Evolutionary conservation across 352 stramenopile species (phyloP).

Genomic region (Thalassiosira mediterranea): DNA sequence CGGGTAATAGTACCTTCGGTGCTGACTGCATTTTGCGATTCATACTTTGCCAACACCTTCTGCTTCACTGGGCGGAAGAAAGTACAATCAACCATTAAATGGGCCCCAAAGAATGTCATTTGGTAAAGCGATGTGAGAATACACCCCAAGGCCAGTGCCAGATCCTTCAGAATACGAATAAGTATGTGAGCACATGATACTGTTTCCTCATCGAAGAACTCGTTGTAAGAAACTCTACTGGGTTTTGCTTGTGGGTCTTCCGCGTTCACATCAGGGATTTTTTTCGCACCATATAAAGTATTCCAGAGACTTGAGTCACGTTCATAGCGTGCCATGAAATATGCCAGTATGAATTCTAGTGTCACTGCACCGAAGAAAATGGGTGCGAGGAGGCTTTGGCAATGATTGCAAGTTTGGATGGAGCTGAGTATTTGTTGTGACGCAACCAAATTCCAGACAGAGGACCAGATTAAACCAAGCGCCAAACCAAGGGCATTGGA

Average conservation of each 20-base stretch:
- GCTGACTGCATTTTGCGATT: neutral
- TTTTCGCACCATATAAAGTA: neutral
- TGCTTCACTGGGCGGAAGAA: neutral
- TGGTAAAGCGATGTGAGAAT: neutral
- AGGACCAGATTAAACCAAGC: neutral
- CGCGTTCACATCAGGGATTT: neutral
- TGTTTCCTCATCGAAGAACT: neutral
- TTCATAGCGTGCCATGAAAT: neutral
- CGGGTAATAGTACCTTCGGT: neutral
- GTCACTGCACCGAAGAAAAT: neutral
- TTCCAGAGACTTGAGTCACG: neutral
- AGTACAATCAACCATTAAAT: neutral
- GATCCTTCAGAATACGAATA: neutral
- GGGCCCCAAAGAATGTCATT: neutral
- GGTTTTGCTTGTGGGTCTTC: neutral
- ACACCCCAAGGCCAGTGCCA: neutral
- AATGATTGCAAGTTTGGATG: neutral
- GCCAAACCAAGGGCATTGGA: neutral
- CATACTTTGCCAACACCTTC: neutral
- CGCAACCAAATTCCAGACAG: neutral
- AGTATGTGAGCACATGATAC: neutral
- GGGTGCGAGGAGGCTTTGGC: neutral
- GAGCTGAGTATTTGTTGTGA: too few relatives aligned
- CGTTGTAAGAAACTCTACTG: neutral
- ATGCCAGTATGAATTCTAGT: neutral